Evolutionary conservation across 192 early-diverging fungal genomes (phyloP), one percentile per base, ranked within the genome.

Genomic region (Podochytrium sp.): DNA sequence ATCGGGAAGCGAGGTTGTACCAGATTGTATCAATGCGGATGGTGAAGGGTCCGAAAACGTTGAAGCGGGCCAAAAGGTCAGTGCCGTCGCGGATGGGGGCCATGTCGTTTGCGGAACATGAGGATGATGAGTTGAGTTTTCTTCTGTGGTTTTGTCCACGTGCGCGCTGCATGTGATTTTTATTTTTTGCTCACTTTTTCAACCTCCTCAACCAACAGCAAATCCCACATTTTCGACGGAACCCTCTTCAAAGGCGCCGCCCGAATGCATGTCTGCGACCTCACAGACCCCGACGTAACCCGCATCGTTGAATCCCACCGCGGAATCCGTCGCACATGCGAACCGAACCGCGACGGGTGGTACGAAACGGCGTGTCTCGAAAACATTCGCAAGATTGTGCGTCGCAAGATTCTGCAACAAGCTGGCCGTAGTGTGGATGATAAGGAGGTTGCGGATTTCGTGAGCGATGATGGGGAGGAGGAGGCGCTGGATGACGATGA

Each of bases 181-280:
- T 50, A 27, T 18, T 49, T 63, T 63, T 51, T 2, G 29, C n/a
- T 42, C 68, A 61, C 3, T 7, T 33, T 60, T 33, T 59, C 7
- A 7, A 14, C 3, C n/a, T 27, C 40, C 2, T 18, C n/a, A n/a
- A 2, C 3, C 7, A 23, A 30, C 30, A 65, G 57, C 25, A 76
- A 38, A 34, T 59, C 79, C 34, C 82, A 83, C 40, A 78, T 83
- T 23, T 83, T 83, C 73, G 79, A 83, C 47, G 82, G 82, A 7
- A 69, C 42, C 18, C 27, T 39, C 3, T 66, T 51, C 30, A 76
- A 68, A 39, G 71, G 74, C 18, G 58, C 16, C 23, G 81, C 73
- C 2, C 18, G 41, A 10, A 35, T 77, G 30, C 79, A 80, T 50
- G 16, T 81, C 12, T 76, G 74, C 51, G 79, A 83, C 40, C 52